Percentiles rank a stretch among this genome's conserved stretches.
Evolutionary conservation across 352 stramenopile genomes (phyloP).

Genomic region (Phytophthora pinifolia): DNA sequence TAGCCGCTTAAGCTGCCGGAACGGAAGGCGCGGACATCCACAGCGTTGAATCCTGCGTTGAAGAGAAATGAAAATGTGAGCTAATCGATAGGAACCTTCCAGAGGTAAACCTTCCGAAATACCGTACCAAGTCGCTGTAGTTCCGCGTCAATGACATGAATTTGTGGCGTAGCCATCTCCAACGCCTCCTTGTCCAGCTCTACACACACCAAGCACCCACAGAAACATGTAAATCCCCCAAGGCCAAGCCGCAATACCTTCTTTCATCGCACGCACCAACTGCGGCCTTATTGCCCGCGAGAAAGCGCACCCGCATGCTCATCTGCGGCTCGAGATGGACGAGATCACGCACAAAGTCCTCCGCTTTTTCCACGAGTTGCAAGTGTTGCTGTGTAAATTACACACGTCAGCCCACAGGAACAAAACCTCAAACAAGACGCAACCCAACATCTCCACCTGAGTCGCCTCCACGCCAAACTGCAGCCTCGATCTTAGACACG

Average conservation of each 20-base stretch:
- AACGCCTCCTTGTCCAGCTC: constrained; percentile 46
- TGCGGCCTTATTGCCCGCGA: constrained; percentile 67
- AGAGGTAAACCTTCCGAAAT: too few relatives aligned
- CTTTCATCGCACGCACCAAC: constrained; percentile 39
- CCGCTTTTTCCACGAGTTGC: constrained; percentile 63
- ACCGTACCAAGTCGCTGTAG: constrained; percentile 43
- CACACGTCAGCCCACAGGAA: not conserved
- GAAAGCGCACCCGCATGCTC: constrained; percentile 79
- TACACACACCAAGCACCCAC: constrained; percentile 3
- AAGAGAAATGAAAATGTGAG: not conserved
- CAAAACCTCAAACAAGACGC: not conserved
- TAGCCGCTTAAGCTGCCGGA: constrained; percentile 75
- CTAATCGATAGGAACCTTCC: not conserved
- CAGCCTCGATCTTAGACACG: constrained; percentile 94
- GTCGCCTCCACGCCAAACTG: constrained; percentile 94
- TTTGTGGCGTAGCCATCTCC: constrained; percentile 25
- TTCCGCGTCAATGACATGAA: constrained; percentile 36
- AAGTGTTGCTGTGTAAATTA: constrained; percentile 54
- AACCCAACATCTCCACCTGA: constrained; percentile 45
- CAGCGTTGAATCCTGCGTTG: constrained; percentile 48
- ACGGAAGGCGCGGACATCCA: constrained; percentile 54
- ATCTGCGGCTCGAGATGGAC: constrained; percentile 43
- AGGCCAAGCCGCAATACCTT: not conserved
- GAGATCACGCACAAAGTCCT: constrained; percentile 59
- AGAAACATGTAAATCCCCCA: not conserved